phyloP scores from a whole-genome alignment of 2,329 filamentous ascomycete species.

The Ceratocystis alfenasii region DNA sequence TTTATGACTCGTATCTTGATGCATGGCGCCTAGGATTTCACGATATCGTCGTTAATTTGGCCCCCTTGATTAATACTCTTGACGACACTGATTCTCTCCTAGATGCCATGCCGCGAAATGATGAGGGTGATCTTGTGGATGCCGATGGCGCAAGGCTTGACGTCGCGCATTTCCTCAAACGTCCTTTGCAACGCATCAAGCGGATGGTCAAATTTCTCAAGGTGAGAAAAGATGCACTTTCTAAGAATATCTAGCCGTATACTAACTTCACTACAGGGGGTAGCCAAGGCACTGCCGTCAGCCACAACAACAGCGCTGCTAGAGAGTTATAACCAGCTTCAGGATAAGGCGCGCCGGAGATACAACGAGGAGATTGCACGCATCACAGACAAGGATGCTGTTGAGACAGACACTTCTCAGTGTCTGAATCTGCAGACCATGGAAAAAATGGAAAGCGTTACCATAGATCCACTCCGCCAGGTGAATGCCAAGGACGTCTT shows the following conservation, averaged over 20 bases:
- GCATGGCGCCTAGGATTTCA: conserved; percentile 91
- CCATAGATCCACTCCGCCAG: conserved; percentile 63
- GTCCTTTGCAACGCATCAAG: conserved; percentile 77
- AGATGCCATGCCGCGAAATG: conserved; percentile 48
- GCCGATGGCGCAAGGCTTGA: conserved; percentile 80
- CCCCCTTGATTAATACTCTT: conserved; percentile 44
- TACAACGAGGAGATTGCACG: conserved; percentile 58
- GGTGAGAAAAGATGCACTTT: conserved; percentile 33
- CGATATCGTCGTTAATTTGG: conserved; percentile 85
- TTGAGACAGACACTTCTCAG: conserved; percentile 67
- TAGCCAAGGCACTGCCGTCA: conserved; percentile 44
- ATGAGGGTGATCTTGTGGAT: conserved; percentile 55
- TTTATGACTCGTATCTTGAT: conserved; percentile 76
- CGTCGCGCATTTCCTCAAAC: conserved; percentile 82
- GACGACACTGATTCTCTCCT: conserved; percentile 51
- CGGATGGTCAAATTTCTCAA: conserved; percentile 75
- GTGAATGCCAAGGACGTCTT: conserved; percentile 88
- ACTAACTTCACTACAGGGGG: conserved; percentile 33
- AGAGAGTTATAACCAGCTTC: conserved; percentile 54
- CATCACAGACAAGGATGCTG: conserved; percentile 70
- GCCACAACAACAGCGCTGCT: conserved; percentile 34
- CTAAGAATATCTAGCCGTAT: background rate
- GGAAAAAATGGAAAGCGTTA: conserved; percentile 54
- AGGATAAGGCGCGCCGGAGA: conserved; percentile 60
- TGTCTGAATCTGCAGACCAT: conserved; percentile 70